A percentile compares a stretch with the other conserved stretches of the same genome.
Conservation (phyloP, 768 basidiomycete species). For the Lactifluus volemus region DNA sequence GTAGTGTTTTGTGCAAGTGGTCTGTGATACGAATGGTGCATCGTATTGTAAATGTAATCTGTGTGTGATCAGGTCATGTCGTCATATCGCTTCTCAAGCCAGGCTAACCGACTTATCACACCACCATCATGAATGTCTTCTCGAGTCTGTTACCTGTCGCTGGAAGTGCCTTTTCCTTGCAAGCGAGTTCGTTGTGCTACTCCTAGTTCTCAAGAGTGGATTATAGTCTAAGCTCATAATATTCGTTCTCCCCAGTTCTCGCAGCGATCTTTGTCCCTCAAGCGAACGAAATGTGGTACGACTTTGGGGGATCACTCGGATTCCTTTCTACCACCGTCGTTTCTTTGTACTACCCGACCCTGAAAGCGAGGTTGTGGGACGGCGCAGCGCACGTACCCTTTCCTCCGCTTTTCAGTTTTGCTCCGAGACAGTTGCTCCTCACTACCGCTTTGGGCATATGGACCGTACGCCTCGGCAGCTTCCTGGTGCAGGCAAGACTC, state of each 20-base stretch:
- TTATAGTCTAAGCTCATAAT: too few species aligned
- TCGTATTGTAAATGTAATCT: conserved; percentile 1
- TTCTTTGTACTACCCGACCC: conserved; percentile 49
- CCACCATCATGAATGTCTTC: conserved; percentile 36
- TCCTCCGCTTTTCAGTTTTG: conserved; percentile 39
- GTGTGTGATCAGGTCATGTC: not conserved
- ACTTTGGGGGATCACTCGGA: conserved; percentile 55
- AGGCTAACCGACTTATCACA: not conserved
- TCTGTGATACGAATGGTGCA: not conserved
- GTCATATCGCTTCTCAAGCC: not conserved
- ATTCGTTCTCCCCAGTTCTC: too few species aligned
- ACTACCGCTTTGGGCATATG: conserved; percentile 32
- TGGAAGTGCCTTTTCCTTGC: conserved; percentile 34
- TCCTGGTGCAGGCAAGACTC: conserved; percentile 44
- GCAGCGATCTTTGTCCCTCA: conserved; percentile 58
- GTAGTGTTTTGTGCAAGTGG: not conserved
- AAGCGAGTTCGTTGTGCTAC: not conserved
- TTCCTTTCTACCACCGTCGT: conserved; percentile 54
- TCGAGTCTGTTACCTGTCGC: conserved; percentile 45
- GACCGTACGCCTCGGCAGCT: conserved; percentile 49
- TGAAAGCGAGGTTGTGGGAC: conserved; percentile 31
- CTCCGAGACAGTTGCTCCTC: conserved; percentile 40
- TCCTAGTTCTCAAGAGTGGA: too few species aligned
- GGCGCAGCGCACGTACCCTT: conserved; percentile 26
- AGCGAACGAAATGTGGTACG: conserved; percentile 57